These are phyloP conservation scores for Diplogelasinospora grovesii DNA, from an alignment of 495 filamentous ascomycete genomes.

Conservation along the genomic window DNA sequence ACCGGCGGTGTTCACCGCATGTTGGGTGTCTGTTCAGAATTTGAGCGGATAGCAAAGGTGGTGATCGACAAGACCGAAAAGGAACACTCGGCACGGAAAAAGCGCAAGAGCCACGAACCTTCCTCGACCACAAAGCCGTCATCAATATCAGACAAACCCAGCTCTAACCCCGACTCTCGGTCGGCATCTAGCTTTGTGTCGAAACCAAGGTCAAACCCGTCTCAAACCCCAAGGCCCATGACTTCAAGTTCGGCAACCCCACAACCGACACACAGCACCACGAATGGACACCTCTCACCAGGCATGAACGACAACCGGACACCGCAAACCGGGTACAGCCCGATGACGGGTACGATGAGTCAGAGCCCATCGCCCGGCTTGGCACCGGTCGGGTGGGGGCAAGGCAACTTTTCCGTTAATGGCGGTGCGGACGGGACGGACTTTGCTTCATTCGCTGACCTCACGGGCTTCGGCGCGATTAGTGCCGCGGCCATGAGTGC, in stretches of 20 bases:
- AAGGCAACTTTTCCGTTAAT: conserved; percentile 16
- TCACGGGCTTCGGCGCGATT: conserved; percentile 36
- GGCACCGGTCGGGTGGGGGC: conserved; percentile 24
- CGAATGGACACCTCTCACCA: conserved; percentile 32
- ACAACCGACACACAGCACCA: conserved; percentile 19
- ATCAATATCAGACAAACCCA: conserved; percentile 2
- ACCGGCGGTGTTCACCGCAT: conserved; percentile 87
- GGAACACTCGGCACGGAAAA: conserved; percentile 67
- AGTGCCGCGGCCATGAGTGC: conserved; percentile 6
- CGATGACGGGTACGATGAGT: conserved; percentile 28
- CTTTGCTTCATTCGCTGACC: conserved; percentile 42
- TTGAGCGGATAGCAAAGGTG: conserved; percentile 87
- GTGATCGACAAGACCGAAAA: conserved; percentile 88
- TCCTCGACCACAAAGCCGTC: conserved; percentile 13
- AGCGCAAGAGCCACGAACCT: conserved; percentile 64
- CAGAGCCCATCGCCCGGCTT: conserved; percentile 25
- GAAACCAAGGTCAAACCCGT: too few relatives aligned
- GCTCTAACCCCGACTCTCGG: conserved; percentile 15
- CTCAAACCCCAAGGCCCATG: conserved; percentile 26
- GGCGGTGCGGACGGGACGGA: conserved; percentile 20
- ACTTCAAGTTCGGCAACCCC: conserved; percentile 31
- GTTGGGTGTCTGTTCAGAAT: conserved; percentile 87
- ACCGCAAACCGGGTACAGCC: conserved; percentile 26
- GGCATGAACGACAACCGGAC: conserved; percentile 33
- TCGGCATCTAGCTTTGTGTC: conserved; percentile 20